phyloP scores from a whole-genome alignment of 345 rosid genomes.

The Gossypium anomalum region DNA sequence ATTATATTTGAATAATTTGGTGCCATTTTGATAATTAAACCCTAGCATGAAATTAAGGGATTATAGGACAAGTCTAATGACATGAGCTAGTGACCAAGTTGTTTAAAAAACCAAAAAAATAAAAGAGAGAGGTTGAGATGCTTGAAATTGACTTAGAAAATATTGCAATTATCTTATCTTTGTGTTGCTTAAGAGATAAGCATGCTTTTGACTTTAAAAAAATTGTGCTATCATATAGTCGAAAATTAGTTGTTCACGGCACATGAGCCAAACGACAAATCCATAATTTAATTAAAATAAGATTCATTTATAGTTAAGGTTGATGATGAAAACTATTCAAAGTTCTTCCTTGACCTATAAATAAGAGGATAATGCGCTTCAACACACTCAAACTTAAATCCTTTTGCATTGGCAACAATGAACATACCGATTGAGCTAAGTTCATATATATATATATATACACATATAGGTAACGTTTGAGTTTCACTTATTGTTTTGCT shows the following conservation, averaged over 20 bases:
- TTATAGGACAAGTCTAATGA: background rate
- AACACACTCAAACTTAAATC: accelerated
- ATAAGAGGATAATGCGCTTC: no score
- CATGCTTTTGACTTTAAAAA: background rate
- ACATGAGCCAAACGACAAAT: background rate
- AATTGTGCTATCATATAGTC: background rate
- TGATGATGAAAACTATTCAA: accelerated
- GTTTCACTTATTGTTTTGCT: no score
- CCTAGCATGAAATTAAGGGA: no score
- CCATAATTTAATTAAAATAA: background rate
- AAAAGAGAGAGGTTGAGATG: background rate
- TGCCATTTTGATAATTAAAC: background rate
- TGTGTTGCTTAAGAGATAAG: background rate
- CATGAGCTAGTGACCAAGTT: background rate
- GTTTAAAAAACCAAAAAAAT: background rate
- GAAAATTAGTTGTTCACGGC: background rate
- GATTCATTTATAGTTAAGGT: no score
- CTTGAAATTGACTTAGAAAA: background rate
- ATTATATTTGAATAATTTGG: background rate
- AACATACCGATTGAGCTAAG: no score
- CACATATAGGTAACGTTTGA: no score
- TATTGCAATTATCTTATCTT: background rate
- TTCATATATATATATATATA: no score
- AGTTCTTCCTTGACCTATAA: accelerated
- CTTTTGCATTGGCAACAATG: accelerated